Base-by-base conservation (phyloP, 805 yeast genomes). In the Kluyveromyces lactis region DNA sequence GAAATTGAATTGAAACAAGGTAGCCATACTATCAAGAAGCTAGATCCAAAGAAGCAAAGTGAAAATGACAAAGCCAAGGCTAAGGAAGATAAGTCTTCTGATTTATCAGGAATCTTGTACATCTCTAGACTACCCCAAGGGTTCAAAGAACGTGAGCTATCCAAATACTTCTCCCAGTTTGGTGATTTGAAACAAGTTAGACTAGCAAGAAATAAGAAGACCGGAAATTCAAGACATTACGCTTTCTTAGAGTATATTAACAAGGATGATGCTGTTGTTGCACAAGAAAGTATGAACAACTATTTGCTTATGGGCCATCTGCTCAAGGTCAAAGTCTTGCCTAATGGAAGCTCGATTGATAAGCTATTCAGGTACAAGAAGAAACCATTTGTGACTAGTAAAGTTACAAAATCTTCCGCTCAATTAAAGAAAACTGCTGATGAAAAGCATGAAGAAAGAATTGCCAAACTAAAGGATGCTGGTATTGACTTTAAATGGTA, bases 211-310 rank as follows among this genome's bases (percentile, higher is more conserved):
- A 90, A 85, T 67, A 87, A 83, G 62, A 82, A 81, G 55, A 81
- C 95, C 4, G 97, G 97, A 33, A 77, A 79, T 40, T 79, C 95
- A 12, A 89, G 86, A 65, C 97, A 87, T 60, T 90, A 79, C 61
- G 97, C 87, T 5, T 90, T 86, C 61, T 67, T 92, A 33, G 96
- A 92, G 63, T 92, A 90, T 55, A 74, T 72, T 31, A 71, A 77
- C 40, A 56, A 60, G 28, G 85, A 79, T 35, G 94, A 83, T 41
- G 97, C 97, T 33, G 73, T 77, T 50, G 71, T 87, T 45, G 98
- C 96, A 3, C 84, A 83, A 45, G 97, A 92, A 49, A 80, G 97
- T 33, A 92, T 92, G 98, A 81, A 92, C 64, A 92, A 92, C 64
- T 92, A 92, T 55, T 71, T 92, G 46, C 58, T 92, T 33, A 79